phyloP scores from a whole-genome alignment of 192 early-diverging fungal genomes.

The Chytriomyces hyalinus region DNA sequence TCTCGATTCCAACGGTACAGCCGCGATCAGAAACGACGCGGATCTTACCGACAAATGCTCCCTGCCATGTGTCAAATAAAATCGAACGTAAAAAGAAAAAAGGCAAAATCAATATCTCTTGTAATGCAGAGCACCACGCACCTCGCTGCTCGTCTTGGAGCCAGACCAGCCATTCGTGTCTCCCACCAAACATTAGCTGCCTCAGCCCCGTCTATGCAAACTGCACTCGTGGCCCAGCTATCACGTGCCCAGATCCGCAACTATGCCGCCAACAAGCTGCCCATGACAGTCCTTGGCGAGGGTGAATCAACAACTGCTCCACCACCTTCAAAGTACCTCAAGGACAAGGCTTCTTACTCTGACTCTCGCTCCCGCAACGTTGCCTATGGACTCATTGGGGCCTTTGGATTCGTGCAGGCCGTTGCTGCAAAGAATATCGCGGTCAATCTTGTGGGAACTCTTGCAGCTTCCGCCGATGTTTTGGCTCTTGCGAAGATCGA shows the following conservation, averaged over 20 bases:
- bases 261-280: constrained; percentile 44
- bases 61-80: no score
- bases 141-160: no score
- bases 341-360: constrained; percentile 44
- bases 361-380: constrained; percentile 57
- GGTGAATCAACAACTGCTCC: constrained; percentile 34
- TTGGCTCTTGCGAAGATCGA: constrained; percentile 98
- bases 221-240: no score
- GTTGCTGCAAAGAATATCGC: constrained; percentile 89
- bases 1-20: no score
- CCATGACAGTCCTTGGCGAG: constrained; percentile 29
- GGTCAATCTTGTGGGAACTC: constrained; percentile 78
- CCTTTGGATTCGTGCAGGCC: constrained; percentile 81
- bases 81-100: no score
- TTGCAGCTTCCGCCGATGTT: constrained; percentile 97
- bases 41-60: no score
- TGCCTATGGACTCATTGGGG: constrained; percentile 94
- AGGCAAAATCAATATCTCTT: no score
- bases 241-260: constrained; percentile 37
- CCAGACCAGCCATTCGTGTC: no score
- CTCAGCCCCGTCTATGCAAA: no score
- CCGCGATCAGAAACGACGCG: no score
- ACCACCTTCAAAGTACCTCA: constrained; percentile 46
- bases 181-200: no score
- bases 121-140: no score